phyloP scores from a whole-genome alignment of 495 filamentous ascomycete species.

The Penicillium canariense region DNA sequence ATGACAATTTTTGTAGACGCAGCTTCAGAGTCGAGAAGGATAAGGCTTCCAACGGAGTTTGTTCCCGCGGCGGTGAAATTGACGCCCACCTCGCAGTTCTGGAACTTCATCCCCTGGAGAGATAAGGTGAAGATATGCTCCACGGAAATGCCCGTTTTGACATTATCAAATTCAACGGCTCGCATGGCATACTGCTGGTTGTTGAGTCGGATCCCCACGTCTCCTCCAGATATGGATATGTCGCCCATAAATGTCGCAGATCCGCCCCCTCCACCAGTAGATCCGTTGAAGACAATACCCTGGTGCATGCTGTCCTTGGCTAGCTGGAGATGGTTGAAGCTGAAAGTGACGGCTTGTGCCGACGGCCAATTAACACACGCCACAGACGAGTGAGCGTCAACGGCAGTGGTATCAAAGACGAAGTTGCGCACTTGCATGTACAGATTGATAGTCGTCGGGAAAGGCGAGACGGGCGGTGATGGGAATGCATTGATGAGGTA shows the following conservation, averaged over 20 bases:
- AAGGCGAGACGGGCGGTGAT: neutral
- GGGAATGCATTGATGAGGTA: constrained; percentile 58
- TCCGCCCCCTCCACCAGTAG: constrained; percentile 67
- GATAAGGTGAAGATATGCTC: constrained; percentile 53
- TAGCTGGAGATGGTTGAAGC: constrained; percentile 71
- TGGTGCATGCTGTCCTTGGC: constrained; percentile 36
- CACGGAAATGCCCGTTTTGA: constrained; percentile 53
- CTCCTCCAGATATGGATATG: constrained; percentile 63
- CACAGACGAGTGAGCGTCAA: constrained; percentile 46
- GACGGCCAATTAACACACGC: constrained; percentile 75
- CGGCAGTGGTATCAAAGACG: constrained; percentile 62
- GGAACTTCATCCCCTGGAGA: constrained; percentile 39
- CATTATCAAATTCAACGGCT: constrained; percentile 64
- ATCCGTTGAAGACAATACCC: constrained; percentile 62
- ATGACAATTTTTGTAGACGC: neutral
- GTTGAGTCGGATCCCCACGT: constrained; percentile 55
- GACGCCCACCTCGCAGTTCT: constrained; percentile 51
- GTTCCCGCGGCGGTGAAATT: constrained; percentile 26
- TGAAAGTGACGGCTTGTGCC: constrained; percentile 64
- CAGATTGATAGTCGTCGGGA: constrained; percentile 59
- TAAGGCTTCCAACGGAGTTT: constrained; percentile 36
- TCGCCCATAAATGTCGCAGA: constrained; percentile 64
- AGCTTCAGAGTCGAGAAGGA: constrained; percentile 42
- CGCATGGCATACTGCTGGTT: constrained; percentile 78
- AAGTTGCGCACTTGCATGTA: constrained; percentile 72